Evolutionary conservation across 1,284 basidiomycete genomes (phyloP), one percentile per base, ranked within the genome.

Genomic region (Heliocybe sulcata): DNA sequence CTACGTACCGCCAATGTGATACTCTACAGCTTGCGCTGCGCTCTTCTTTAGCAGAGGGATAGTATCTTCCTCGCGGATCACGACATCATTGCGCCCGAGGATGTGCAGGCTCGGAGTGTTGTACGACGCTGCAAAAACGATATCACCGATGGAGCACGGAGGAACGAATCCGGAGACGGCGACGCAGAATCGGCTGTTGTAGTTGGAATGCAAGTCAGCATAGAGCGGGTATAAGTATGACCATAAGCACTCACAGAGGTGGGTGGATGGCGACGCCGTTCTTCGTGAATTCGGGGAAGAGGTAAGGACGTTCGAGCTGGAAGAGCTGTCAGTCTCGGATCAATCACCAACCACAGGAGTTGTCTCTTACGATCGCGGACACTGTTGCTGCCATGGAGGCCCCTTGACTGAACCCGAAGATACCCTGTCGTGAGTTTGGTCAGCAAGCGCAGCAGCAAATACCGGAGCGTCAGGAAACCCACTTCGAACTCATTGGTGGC

Each of bases 321-420:
- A 16, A n/a, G 8, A 4, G 59, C 48, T 45, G 20, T 54, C 20
- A 50, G 42, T 26, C n/a, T 42, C 38, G 12, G n/a, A 11, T 53
- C 16, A 42, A 6, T 20, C 52, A 20, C 27, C 35, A 31, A 56
- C 50, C 27, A 19, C 19, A n/a, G 22, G 53, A 42, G 33, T 49
- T 26, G 8, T 14, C 51, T 69, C 82, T 53, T 63, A 92, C 91
- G 65, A 93, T 65, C 42, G 90, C 87, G 47, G 86, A 71, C 27
- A 94, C 70, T 26, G 92, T 64, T 6, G 82, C 84, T 25, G 90
- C 92, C 74, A 94, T 82, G 12, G 82, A 83, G 14, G 87, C 92
- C 29, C 92, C 92, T 72, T 94, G 91, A 55, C 88, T 88, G 69
- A 92, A 92, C 8, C 90, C 91, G 65, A 94, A 83, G 16, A 94